Percentiles rank a stretch among this genome's conserved stretches.
Conservation (phyloP, 768 basidiomycete species). For the Rhizopogon rudus region DNA sequence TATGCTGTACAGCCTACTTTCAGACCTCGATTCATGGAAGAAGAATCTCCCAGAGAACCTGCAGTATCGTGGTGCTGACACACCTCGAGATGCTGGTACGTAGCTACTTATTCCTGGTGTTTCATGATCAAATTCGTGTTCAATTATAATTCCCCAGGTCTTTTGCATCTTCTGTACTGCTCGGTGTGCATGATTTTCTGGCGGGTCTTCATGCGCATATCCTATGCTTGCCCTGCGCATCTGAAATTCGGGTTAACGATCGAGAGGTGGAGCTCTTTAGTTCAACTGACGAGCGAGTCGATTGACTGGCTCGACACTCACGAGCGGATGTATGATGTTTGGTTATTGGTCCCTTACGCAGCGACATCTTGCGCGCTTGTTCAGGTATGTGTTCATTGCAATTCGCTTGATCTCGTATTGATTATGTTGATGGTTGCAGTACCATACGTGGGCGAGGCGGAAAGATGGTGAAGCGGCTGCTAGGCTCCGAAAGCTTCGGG, state of each 20-base stretch:
- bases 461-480: conserved; percentile 70
- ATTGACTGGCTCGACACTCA: conserved; percentile 89
- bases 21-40: conserved; percentile 75
- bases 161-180: conserved; percentile 83
- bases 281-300: conserved; percentile 67
- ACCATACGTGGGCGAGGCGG: conserved; percentile 89
- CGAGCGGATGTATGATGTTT: conserved; percentile 79
- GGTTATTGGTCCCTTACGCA: conserved; percentile 84
- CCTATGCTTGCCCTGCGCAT: conserved; percentile 86
- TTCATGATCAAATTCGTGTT: conserved; percentile 1
- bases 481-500: conserved; percentile 74
- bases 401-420: not conserved
- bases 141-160: conserved; percentile 40
- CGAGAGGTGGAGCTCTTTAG: conserved; percentile 72
- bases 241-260: conserved; percentile 82
- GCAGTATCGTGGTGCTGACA: conserved; percentile 68
- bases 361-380: conserved; percentile 87
- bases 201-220: conserved; percentile 98
- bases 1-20: conserved; percentile 57
- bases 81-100: conserved; percentile 63
- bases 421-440: conserved; percentile 40
- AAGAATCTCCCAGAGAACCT: conserved; percentile 71
- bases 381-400: conserved; percentile 52
- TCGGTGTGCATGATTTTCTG: conserved; percentile 96
- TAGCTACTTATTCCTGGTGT: conserved; percentile 3